Base-by-base conservation (phyloP, 192 early-diverging fungal genomes). In the Dissophora ornata region DNA sequence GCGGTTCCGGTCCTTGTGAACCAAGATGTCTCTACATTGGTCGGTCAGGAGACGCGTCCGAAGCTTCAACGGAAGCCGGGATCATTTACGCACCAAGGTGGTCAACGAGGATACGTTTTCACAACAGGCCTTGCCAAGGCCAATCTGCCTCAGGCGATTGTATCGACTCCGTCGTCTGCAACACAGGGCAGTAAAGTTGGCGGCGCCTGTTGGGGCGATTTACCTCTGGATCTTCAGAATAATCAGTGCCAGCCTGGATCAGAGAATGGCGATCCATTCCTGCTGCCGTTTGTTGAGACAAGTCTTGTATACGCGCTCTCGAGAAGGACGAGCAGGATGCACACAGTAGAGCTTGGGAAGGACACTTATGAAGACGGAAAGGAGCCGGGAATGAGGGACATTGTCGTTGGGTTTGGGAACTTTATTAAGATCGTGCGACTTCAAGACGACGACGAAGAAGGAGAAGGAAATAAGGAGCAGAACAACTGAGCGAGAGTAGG, bases 341-440 rank as follows among this genome's bases (percentile, higher is more conserved):
- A n/a, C n/a, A n/a, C n/a, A n/a, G n/a, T n/a, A n/a, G n/a, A n/a
- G n/a, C n/a, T n/a, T n/a, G n/a, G n/a, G n/a, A n/a, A n/a, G n/a
- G n/a, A n/a, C n/a, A n/a, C n/a, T n/a, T 21, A 29, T 11, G 38
- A 34, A 2, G 50, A 40, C 8, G 30, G 40, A 21, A 26, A 26
- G 38, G 58, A 40, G 40, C 26, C 9, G 24, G 73, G 67, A 10
- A 29, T 65, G 19, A 61, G 33, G 30, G 58, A 67, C 25, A 56
- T 77, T 56, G 65, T 77, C 7, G 41, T 77, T n/a, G 73, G 73
- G 12, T 77, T 67, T 38, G 73, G 73, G 11, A 77, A 77, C 41
- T 77, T 61, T 40, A 60, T 77, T 58, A 77, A 77, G 59, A 52
- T 77, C 34, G 64, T 77, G 1, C 64, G 59, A 2, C 30, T 77